Evolutionary conservation across 176 grass and related monocot species (phyloP), one percentile per base, ranked within the genome.

Genomic region (Oryza nivara): DNA sequence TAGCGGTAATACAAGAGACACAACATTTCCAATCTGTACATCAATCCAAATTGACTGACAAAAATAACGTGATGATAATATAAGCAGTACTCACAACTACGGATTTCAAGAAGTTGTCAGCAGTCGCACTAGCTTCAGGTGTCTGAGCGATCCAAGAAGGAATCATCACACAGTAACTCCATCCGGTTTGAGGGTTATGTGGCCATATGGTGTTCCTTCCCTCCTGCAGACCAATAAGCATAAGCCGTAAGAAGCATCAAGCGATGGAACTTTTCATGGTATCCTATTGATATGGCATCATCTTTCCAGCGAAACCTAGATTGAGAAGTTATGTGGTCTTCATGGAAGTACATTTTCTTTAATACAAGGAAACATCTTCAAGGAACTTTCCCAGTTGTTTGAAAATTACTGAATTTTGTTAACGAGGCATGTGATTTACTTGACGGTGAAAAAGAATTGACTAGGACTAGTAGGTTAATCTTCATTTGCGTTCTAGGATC

Each of bases 91-190:
- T 96, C 93, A 99, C 97, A 88, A 95, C 88, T 77, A 92, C 79
- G 83, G 97, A 94, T 89, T 99, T 96, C 88, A 96, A 83, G 84
- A 98, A 94, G 86, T 82, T 90, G 60, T 93, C 93, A 65, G 94
- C 63, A 7, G 97, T 80, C 51, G 67, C 89, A 87, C 86, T 88
- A 81, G 90, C 82, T 86, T 99, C 97, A 25, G 87, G 81, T 76
- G 92, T 82, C 87, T 94, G 83, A 54, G 92, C 79, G 28, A 82
- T 96, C 97, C 97, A 99, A 84, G 97, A 99, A 81, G 97, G 97
- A 54, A 99, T 74, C 40, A 85, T 94, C 72, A 99, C 92, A 88
- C 97, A 99, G 87, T 94, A 99, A 88, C 97, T 99, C 91, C 92
- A 99, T 23, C 97, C 97, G 25, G 91, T 96, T 87, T 89, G 97